These are phyloP conservation scores for Morella rubra DNA, from an alignment of 306 rosid species.

Conservation along the genomic window DNA sequence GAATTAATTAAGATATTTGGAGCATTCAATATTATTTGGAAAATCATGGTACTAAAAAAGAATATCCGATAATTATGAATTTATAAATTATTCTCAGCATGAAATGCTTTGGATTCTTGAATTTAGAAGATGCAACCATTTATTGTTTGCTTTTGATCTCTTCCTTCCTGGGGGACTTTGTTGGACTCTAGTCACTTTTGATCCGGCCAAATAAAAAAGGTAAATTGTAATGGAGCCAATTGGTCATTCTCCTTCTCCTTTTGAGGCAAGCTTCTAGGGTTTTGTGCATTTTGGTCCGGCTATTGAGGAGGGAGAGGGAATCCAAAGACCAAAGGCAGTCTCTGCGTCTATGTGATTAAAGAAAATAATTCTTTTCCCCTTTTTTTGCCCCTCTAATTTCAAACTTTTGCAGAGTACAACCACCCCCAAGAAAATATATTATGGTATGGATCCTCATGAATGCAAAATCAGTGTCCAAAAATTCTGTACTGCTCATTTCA, in stretches of 20 bases:
- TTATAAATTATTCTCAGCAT: neutral
- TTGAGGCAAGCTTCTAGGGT: constrained; percentile 37
- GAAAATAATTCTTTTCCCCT: too few species aligned
- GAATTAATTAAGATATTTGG: too few species aligned
- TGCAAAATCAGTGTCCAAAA: too few species aligned
- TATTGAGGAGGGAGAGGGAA: constrained; percentile 27
- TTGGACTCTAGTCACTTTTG: constrained; percentile 27
- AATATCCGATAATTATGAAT: too few species aligned
- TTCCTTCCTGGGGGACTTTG: neutral
- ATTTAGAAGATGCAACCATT: neutral
- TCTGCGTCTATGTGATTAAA: neutral
- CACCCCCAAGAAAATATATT: too few species aligned
- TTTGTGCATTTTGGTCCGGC: constrained; percentile 33
- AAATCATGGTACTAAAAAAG: too few species aligned
- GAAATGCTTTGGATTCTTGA: neutral
- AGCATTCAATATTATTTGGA: too few species aligned
- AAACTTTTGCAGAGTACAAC: too few species aligned
- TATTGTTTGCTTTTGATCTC: neutral
- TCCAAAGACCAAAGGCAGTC: constrained; percentile 28
- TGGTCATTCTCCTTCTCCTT: constrained; percentile 18
- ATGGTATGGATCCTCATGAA: too few species aligned
- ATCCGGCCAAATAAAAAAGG: constrained; percentile 23
- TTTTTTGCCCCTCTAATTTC: too few species aligned
- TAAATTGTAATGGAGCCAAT: constrained; percentile 26
- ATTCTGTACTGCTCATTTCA: neutral